Base-by-base conservation (phyloP, 768 basidiomycete species). In the Hygrophorus pudorinus region DNA sequence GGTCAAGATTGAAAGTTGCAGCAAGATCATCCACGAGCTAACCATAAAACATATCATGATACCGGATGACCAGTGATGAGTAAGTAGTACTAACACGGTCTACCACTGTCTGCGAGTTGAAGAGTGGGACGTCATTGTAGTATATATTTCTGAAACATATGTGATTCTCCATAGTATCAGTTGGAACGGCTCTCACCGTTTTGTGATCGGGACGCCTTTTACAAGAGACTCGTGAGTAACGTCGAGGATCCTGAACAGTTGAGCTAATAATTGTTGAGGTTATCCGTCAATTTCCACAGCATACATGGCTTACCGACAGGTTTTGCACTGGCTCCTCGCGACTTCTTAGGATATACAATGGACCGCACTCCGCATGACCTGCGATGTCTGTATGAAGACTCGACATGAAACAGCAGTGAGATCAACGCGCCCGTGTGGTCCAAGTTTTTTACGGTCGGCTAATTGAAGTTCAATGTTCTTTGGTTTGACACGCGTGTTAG, bases 11-110 rank as follows among this genome's bases (percentile, higher is more conserved):
- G 29, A 93, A 75, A 0, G 90, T 89, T 0, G 90, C 89, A 1
- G 91, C 87, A 11, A 97, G 63, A 53, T 94, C 87, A 53, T 96
- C 92, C 20, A 94, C 78, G 6, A 96, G 68, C 91, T 94, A 47
- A 4, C 29, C 37, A 31, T 34, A 18, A 27, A 48, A 41, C 42
- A 2, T 29, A 31, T 27, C 5, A 14, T 28, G 13, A 28, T 18
- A 36, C 9, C 21, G 29, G 37, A 29, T 14, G 33, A 33, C 14
- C 20, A 12, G 14, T 30, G 31, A 34, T 13, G 7, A 27, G 18
- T 45, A 35, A 27, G 18, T 45, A 35, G 32, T 12, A 53, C 67
- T 40, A 50, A 88, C 92, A 48, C 70, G 69, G 60, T 97, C 87
- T 1, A 94, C 90, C 0, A 73, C 71, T n/a, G 65, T 61, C 58